Conservation (phyloP, 352 stramenopile genomes). For the Phytophthora gonapodyides region DNA sequence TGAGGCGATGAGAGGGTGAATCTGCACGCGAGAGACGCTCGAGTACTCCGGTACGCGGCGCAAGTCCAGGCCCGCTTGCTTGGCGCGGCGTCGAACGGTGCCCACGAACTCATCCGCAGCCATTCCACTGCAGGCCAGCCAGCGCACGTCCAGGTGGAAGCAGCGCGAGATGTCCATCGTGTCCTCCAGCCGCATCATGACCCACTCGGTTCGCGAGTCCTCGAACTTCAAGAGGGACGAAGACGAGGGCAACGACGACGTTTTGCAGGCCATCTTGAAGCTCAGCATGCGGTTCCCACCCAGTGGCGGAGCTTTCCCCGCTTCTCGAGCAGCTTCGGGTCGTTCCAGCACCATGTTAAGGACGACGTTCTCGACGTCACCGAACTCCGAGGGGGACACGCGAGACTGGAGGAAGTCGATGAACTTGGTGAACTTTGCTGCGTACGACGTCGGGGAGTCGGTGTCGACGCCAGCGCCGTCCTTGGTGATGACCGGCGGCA, state of each 20-base stretch:
- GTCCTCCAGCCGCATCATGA: constrained; percentile 72
- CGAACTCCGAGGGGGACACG: constrained; percentile 53
- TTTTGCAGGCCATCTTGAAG: constrained; percentile 55
- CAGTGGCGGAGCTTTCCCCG: constrained; percentile 9
- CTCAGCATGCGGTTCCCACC: constrained; percentile 38
- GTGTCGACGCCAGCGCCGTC: constrained; percentile 1
- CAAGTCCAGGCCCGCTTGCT: constrained; percentile 69
- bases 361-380: constrained; percentile 50
- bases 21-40: constrained; percentile 68
- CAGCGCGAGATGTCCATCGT: constrained; percentile 57
- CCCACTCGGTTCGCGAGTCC: constrained; percentile 72
- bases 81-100: constrained; percentile 61
- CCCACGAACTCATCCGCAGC: constrained; percentile 77
- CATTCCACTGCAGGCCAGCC: constrained; percentile 79
- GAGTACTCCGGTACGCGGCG: constrained; percentile 80
- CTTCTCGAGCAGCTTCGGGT: constrained; percentile 6
- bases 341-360: constrained; percentile 48
- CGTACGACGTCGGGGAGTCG: constrained; percentile 37
- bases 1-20: constrained; percentile 72
- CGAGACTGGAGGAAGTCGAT: constrained; percentile 70
- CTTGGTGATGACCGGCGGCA: constrained; percentile 40
- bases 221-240: constrained; percentile 25
- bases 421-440: constrained; percentile 61
- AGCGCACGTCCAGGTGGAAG: constrained; percentile 78
- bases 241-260: constrained; percentile 27